These are phyloP conservation scores for Smithsoniella earleae DNA, from an alignment of 163 green algal species.

Conservation along the genomic window DNA sequence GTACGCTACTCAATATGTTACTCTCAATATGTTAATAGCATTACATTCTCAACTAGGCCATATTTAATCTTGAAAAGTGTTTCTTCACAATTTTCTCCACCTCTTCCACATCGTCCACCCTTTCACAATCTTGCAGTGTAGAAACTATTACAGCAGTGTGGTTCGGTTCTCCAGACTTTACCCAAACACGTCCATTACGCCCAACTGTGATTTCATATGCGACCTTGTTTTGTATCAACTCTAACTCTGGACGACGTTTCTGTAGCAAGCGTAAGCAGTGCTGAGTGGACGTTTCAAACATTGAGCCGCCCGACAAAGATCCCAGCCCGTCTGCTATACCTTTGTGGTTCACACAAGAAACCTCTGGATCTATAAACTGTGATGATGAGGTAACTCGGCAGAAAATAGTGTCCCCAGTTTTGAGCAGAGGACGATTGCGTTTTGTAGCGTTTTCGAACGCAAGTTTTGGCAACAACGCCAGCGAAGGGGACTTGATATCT, in stretches of 20 bases:
- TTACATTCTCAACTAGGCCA: background rate
- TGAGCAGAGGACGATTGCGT: background rate
- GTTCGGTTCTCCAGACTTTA: background rate
- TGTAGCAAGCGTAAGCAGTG: slow-evolving; percentile 3
- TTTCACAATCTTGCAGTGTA: background rate
- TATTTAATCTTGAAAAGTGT: background rate
- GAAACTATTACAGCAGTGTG: slow-evolving; percentile 5
- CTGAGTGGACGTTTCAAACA: background rate
- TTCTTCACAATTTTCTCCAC: background rate
- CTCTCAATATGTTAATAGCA: too few relatives aligned
- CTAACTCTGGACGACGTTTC: background rate
- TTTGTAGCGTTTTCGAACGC: slow-evolving; percentile 10
- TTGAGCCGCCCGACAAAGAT: background rate
- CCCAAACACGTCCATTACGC: slow-evolving; percentile 23
- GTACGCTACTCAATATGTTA: too few relatives aligned
- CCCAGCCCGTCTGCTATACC: slow-evolving; percentile 15
- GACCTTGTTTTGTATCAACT: background rate
- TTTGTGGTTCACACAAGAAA: slow-evolving; percentile 10
- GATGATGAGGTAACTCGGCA: background rate
- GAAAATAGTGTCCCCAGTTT: slow-evolving; percentile 5
- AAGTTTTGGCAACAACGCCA: background rate
- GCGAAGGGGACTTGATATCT: slow-evolving; percentile 17
- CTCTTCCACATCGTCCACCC: background rate
- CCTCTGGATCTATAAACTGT: background rate
- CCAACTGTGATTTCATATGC: slow-evolving; percentile 5